Evolutionary conservation across 495 filamentous ascomycete species (phyloP).

Genomic region (Penicillium cataractarum): DNA sequence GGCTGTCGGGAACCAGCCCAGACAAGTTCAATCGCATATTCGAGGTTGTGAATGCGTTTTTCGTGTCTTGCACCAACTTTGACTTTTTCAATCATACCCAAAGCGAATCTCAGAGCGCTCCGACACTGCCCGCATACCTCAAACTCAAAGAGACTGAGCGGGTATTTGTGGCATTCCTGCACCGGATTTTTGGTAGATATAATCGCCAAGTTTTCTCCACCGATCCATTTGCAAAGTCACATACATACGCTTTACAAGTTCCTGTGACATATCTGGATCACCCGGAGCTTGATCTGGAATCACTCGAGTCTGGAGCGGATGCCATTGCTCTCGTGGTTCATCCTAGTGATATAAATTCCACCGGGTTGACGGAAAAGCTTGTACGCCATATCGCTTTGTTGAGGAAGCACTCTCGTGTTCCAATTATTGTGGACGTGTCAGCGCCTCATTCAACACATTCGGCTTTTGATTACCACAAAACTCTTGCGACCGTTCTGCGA

Average conservation of each 20-base stretch:
- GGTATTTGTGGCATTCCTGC: constrained; percentile 30
- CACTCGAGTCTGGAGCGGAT: constrained; percentile 63
- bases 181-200: constrained; percentile 33
- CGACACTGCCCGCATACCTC: constrained; percentile 16
- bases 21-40: constrained; percentile 54
- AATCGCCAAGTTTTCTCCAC: constrained; percentile 13
- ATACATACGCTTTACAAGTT: constrained; percentile 61
- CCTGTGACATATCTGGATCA: constrained; percentile 55
- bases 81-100: constrained; percentile 68
- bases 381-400: constrained; percentile 24
- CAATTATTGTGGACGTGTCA: constrained; percentile 27
- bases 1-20: constrained; percentile 26
- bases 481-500: constrained; percentile 22
- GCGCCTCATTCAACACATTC: background rate
- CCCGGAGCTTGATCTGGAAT: constrained; percentile 52
- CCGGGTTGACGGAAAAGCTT: constrained; percentile 1
- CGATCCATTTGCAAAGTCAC: constrained; percentile 24
- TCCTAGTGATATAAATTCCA: constrained; percentile 1
- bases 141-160: constrained; percentile 47
- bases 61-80: constrained; percentile 62
- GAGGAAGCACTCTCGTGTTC: constrained; percentile 23
- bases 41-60: constrained; percentile 50
- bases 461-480: background rate
- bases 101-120: constrained; percentile 2
- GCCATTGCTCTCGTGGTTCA: constrained; percentile 63